These are phyloP conservation scores for Nemania serpens DNA, from an alignment of 2,329 filamentous ascomycete genomes.

Conservation along the genomic window DNA sequence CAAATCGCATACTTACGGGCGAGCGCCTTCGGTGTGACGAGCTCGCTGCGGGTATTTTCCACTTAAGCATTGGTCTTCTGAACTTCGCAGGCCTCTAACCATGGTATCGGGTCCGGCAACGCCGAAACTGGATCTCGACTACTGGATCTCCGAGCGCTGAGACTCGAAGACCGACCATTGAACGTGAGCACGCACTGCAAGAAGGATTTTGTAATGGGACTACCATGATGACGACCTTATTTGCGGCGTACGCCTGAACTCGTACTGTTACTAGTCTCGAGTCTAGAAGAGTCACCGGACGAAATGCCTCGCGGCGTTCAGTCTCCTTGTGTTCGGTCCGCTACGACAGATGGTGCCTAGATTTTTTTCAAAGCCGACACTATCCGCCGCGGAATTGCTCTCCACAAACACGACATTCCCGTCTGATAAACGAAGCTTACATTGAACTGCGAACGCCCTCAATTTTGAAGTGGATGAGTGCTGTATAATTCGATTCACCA, in stretches of 20 bases:
- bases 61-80: constrained; percentile 6
- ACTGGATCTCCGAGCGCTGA: neutral
- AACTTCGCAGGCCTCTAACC: constrained; percentile 16
- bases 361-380: too few species aligned
- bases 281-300: neutral
- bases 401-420: too few species aligned
- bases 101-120: constrained; percentile 25
- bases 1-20: neutral
- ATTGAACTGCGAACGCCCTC: too few species aligned
- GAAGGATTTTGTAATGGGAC: neutral
- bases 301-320: neutral
- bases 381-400: too few species aligned
- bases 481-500: too few species aligned
- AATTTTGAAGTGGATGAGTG: too few species aligned
- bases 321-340: neutral
- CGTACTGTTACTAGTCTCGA: too few species aligned
- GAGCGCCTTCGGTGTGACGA: constrained; percentile 3
- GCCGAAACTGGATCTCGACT: constrained; percentile 5
- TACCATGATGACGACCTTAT: neutral
- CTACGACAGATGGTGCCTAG: neutral
- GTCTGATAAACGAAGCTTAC: too few species aligned
- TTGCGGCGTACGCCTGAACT: neutral
- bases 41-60: constrained; percentile 16
- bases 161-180: neutral
- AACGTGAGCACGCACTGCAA: constrained; percentile 9